Evolutionary conservation across 75 land plant genomes (phyloP).

Genomic region (Gnetum montanum): DNA sequence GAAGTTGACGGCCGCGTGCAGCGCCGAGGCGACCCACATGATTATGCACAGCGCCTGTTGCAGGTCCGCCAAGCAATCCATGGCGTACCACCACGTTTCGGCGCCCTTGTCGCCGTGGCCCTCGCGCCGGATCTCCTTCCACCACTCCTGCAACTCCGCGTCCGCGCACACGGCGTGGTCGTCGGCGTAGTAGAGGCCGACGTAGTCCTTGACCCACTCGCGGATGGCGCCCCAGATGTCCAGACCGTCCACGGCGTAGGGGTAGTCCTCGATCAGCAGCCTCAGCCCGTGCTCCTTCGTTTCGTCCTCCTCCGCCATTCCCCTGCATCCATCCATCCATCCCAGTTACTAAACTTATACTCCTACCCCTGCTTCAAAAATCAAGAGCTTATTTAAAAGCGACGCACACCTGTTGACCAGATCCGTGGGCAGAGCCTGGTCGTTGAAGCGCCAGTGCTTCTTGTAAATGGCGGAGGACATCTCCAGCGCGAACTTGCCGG

Average conservation of each 20-base stretch:
- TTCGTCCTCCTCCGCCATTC: conserved; percentile 47
- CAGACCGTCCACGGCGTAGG: conserved; percentile 46
- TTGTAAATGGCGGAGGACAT: conserved; percentile 48
- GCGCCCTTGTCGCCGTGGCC: conserved; percentile 51
- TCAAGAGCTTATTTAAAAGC: neutral
- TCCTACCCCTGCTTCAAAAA: neutral
- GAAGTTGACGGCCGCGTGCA: conserved; percentile 49
- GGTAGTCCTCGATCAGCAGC: conserved; percentile 54
- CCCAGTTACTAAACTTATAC: neutral
- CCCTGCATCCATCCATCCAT: conserved; percentile 13
- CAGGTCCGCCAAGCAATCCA: conserved; percentile 19
- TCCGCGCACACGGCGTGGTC: conserved; percentile 19
- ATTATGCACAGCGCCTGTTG: conserved; percentile 25
- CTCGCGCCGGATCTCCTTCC: conserved; percentile 29
- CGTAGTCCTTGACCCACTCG: conserved; percentile 19
- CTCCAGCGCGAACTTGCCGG: conserved; percentile 36
- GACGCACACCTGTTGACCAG: conserved; percentile 30
- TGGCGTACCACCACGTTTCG: conserved; percentile 37
- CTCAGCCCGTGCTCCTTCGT: conserved; percentile 24
- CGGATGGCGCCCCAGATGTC: conserved; percentile 18
- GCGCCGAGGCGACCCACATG: conserved; percentile 30
- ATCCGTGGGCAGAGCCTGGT: conserved; percentile 51
- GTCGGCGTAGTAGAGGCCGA: conserved; percentile 31
- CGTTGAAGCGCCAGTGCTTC: conserved; percentile 57
- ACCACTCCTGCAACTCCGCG: conserved; percentile 47